Base-by-base conservation (phyloP, 371 early-diverging fungal genomes). In the Mortierella sp. region DNA sequence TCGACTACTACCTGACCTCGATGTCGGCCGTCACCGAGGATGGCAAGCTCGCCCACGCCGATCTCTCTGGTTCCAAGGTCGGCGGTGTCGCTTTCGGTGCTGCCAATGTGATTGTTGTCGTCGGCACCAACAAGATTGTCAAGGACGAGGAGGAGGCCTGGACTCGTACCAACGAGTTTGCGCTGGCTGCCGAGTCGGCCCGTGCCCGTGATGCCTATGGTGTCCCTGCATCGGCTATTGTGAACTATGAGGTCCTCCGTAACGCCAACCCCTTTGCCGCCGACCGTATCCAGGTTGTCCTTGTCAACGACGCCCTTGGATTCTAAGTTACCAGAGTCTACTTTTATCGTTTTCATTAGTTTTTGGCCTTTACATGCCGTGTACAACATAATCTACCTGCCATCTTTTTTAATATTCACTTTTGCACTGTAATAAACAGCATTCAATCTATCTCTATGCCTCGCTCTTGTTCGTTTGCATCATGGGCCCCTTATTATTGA, bases 121-220 rank as follows among this genome's bases (percentile, higher is more conserved):
- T 48, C 19, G 87, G 87, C 26, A 64, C 82, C 47, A 84, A 87
- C 73, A 87, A 87, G 79, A 87, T 87, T 77, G 87, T 87, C 55
- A 83, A 86, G 70, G 80, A 82, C 65, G 72, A 76, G 55, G 85
- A 63, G 0, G 87, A 82, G 66, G 86, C 86, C 16, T 64, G 53
- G 67, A 72, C 75, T 19, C 87, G 87, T n/a, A 77, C 80, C 48
- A 68, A 79, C 37, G 85, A 85, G 66, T 87, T 77, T 75, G 74
- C 78, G 1, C 73, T 84, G 29, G 68, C 74, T 41, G 77, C 76
- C 34, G 87, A 87, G 71, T 76, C 79, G 14, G 87, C 87, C 16
- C 87, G 87, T 63, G 82, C 78, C 2, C 82, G 87, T n/a, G 77
- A 83, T 64, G 79, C 87, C 19, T 86, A 87, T 55, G 81, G 76